A percentile compares a stretch with the other conserved stretches of the same genome.
Evolutionary conservation across 345 rosid genomes (phyloP).

Genomic region (Viola odorata): DNA sequence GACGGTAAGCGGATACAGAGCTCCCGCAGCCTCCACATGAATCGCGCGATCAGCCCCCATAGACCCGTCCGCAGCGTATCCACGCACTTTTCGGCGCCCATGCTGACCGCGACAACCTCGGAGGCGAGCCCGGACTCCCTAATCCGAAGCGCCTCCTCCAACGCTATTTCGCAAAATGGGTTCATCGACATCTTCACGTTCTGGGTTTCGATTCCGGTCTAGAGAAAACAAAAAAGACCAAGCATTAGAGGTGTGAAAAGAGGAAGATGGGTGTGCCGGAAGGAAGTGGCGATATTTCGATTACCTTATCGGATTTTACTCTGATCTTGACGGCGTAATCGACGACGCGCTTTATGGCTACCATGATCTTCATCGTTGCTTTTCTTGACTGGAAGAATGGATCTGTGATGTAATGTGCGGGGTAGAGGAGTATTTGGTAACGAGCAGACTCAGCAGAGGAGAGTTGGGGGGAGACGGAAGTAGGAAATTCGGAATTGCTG

Average conservation of each 20-base stretch:
- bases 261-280: no score
- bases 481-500: no score
- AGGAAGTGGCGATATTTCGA: neutral
- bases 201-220: slow-evolving; percentile 88
- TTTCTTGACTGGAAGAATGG: neutral
- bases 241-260: neutral
- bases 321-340: slow-evolving; percentile 97
- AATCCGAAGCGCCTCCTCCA: slow-evolving; percentile 84
- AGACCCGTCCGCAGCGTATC: slow-evolving; percentile 89
- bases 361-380: slow-evolving; percentile 72
- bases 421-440: no score
- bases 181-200: slow-evolving; percentile 99
- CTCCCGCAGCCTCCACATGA: slow-evolving; percentile 48
- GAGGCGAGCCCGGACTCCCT: slow-evolving; percentile 77
- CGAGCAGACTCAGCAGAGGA: no score
- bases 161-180: slow-evolving; percentile 91
- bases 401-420: no score
- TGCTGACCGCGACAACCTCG: slow-evolving; percentile 73
- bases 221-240: neutral
- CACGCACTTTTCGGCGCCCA: slow-evolving; percentile 65
- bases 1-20: slow-evolving; percentile 56
- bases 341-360: slow-evolving; percentile 81
- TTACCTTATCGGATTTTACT: slow-evolving; percentile 85
- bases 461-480: no score
- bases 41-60: slow-evolving; percentile 96